These are phyloP conservation scores for Sarcomyxa edulis DNA, from an alignment of 768 basidiomycete genomes.

Conservation along the genomic window DNA sequence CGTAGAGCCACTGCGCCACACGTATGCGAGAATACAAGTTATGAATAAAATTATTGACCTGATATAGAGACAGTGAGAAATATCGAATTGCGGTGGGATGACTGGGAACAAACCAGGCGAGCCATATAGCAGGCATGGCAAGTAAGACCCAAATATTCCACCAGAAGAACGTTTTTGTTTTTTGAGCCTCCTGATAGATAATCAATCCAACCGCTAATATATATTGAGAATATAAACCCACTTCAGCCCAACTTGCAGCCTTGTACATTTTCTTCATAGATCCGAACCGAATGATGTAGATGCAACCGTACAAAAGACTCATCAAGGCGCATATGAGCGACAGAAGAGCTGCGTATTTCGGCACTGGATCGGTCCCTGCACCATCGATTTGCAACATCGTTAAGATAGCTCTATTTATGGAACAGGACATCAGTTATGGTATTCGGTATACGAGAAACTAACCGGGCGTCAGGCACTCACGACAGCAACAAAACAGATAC, in stretches of 20 bases:
- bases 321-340: constrained; percentile 56
- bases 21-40: constrained; percentile 50
- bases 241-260: constrained; percentile 61
- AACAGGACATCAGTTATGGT: constrained; percentile 1
- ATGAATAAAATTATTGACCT: constrained; percentile 59
- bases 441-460: not conserved
- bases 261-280: constrained; percentile 61
- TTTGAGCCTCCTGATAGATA: constrained; percentile 43
- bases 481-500: constrained; percentile 38
- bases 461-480: constrained; percentile 1
- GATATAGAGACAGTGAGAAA: no score
- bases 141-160: constrained; percentile 72
- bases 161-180: constrained; percentile 18
- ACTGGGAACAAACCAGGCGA: constrained; percentile 41
- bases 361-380: constrained; percentile 47
- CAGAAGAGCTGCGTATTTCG: constrained; percentile 49
- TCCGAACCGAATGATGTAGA: constrained; percentile 60
- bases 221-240: constrained; percentile 14
- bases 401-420: constrained; percentile 23
- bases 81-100: not conserved
- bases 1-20: constrained; percentile 49
- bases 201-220: not conserved
- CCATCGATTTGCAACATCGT: constrained; percentile 27
- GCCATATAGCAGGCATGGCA: constrained; percentile 59
- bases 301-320: constrained; percentile 59